A percentile compares a stretch with the other conserved stretches of the same genome.
These are phyloP conservation scores for Dothiorella sarmentorum DNA, from an alignment of 2,329 filamentous ascomycete genomes.

Conservation along the genomic window DNA sequence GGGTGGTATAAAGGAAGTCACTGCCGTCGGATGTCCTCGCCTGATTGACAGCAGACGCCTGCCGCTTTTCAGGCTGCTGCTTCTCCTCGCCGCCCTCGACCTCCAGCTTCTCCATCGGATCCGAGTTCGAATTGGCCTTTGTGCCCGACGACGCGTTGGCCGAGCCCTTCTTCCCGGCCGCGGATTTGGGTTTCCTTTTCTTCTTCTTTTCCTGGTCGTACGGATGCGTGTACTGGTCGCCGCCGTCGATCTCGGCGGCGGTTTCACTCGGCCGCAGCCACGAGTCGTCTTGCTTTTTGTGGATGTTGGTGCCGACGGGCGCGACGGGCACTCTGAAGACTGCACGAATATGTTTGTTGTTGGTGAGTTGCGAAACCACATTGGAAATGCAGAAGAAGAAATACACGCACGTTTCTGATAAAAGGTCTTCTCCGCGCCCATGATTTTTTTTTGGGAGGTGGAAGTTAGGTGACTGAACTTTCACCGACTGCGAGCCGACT, in stretches of 20 bases:
- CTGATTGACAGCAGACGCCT: too few species aligned
- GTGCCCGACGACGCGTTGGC: too few species aligned
- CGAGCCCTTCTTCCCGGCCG: too few species aligned
- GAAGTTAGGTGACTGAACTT: background rate
- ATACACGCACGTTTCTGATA: background rate
- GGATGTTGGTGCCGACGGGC: slow-evolving; percentile 1
- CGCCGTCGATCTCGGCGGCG: background rate
- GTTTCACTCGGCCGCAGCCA: background rate
- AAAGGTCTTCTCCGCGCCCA: background rate
- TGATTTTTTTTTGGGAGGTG: background rate
- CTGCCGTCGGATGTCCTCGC: too few species aligned
- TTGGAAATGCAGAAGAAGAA: too few species aligned
- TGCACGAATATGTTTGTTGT: background rate
- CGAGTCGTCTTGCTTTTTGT: background rate
- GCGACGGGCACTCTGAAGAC: slow-evolving; percentile 8
- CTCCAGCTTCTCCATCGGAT: too few species aligned
- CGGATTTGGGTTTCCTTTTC: too few species aligned
- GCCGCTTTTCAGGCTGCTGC: too few species aligned
- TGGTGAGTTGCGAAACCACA: background rate
- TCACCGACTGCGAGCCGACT: too few species aligned
- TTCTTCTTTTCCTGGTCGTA: background rate
- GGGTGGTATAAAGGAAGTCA: too few species aligned
- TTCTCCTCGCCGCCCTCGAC: too few species aligned
- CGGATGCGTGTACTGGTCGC: background rate
- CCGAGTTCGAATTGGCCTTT: too few species aligned